A percentile compares a stretch with the other conserved stretches of the same genome.
Conservation (phyloP, 495 filamentous ascomycete species). For the Aspergillus homomorphus region DNA sequence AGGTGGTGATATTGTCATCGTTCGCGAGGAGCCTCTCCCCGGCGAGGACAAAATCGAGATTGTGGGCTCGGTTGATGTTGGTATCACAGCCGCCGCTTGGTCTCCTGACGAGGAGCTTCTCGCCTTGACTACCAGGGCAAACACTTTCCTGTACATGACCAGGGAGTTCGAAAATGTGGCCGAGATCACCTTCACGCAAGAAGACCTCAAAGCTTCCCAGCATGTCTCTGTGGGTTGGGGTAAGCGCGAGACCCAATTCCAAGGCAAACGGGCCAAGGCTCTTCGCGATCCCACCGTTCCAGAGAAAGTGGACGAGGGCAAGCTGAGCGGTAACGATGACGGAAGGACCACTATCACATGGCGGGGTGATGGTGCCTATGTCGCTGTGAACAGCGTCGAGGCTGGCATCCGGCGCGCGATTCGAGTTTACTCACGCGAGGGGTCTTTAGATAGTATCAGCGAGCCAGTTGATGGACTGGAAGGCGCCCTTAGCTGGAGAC, state of each 20-base stretch:
- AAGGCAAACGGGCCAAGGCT: constrained; percentile 86
- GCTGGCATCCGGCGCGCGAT: constrained; percentile 66
- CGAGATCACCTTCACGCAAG: constrained; percentile 63
- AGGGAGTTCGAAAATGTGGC: constrained; percentile 80
- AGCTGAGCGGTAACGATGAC: constrained; percentile 69
- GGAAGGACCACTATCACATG: constrained; percentile 72
- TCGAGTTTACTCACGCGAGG: constrained; percentile 86
- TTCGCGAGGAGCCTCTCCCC: constrained; percentile 69
- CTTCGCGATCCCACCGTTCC: constrained; percentile 92
- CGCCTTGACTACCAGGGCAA: constrained; percentile 72
- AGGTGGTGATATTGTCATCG: constrained; percentile 83
- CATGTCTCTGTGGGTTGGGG: constrained; percentile 99
- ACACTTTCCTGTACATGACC: constrained; percentile 88
- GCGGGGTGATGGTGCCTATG: constrained; percentile 90
- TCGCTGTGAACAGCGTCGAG: constrained; percentile 80
- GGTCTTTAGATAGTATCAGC: constrained; percentile 82
- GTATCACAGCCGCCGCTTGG: constrained; percentile 87
- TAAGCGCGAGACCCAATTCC: constrained; percentile 96
- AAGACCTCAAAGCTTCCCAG: constrained; percentile 82
- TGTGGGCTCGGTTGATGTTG: constrained; percentile 86
- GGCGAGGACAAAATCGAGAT: constrained; percentile 83
- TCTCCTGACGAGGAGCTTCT: constrained; percentile 92
- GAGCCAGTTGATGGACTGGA: constrained; percentile 92
- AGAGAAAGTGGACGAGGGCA: constrained; percentile 84
- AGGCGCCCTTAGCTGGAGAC: constrained; percentile 84